Conservation (phyloP, 2,329 filamentous ascomycete species). For the Nectriaceae sp. region DNA sequence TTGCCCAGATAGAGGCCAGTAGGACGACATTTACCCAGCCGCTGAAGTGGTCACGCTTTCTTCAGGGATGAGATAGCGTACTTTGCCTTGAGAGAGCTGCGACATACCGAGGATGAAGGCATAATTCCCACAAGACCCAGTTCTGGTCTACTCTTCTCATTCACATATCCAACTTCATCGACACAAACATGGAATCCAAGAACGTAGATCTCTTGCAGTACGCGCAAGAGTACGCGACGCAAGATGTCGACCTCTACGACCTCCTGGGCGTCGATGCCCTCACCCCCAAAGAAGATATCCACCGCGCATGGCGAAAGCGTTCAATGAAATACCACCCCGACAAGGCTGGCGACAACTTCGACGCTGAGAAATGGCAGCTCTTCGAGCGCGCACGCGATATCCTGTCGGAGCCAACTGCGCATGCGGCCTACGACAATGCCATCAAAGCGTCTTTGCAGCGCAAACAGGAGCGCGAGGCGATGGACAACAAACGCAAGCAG, state of each 20-base stretch:
- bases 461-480: slow-evolving; percentile 69
- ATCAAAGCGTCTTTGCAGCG: slow-evolving; percentile 71
- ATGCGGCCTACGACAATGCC: slow-evolving; percentile 76
- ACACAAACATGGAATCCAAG: slow-evolving; percentile 35
- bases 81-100: no score
- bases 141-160: no score
- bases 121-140: no score
- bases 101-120: no score
- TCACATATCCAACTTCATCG: background rate
- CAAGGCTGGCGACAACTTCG: slow-evolving; percentile 76
- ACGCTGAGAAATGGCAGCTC: slow-evolving; percentile 80
- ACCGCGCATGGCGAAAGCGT: slow-evolving; percentile 80
- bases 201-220: slow-evolving; percentile 53
- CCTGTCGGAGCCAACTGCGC: slow-evolving; percentile 69
- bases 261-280: slow-evolving; percentile 69
- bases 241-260: slow-evolving; percentile 74
- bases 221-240: slow-evolving; percentile 60
- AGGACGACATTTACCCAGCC: no score
- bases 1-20: no score
- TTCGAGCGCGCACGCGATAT: slow-evolving; percentile 87
- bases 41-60: no score
- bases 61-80: no score
- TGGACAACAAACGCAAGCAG: slow-evolving; percentile 70
- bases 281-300: slow-evolving; percentile 71
- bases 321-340: slow-evolving; percentile 94